Evolutionary conservation across 2,329 filamentous ascomycete species (phyloP), one percentile per base, ranked within the genome.

Genomic region (Bisporella sp.): DNA sequence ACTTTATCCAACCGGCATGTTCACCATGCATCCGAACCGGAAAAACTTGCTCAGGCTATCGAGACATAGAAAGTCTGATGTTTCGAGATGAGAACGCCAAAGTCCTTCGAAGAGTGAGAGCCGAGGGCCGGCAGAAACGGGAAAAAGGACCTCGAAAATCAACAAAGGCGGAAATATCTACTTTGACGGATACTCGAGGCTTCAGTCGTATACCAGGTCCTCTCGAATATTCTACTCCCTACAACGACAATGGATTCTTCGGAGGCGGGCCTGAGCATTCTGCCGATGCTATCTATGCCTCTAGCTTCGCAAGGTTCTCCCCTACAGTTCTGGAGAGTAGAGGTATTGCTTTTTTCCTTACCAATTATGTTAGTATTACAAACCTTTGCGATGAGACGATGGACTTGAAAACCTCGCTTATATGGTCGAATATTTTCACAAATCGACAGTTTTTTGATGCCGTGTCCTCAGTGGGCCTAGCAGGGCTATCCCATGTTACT

Each of bases 61-160:
- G 76, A 39, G 79, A 80, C 57, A 67, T 76, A 42, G 70, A 77
- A 44, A 72, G 77, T 55, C 71, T 79, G 52, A 76, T 77, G 72
- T 79, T 79, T 57, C 72, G 76, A 41, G 74, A 80, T 60, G 75
- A 79, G 62, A 79, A 74, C 58, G 72, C 70, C 29, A 75, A 76
- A 61, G 76, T 78, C 49, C 74, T 77, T 53, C 71, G 72, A 54
- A 78, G 76, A 64, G 75, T 72, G 9, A 46, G 45, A 21, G 21
- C 21, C 3, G 21, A 21, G 21, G 3, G 21, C 21, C 21, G 21
- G 21, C 21, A 21, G 21, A 21, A 21, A 21, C 21, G 21, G 21
- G 21, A 21, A 21, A 21, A 21, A 21, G 21, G 21, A 21, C 21
- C 21, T 2, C 21, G 21, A 21, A 21, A 21, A 21, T 3, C 21